Base-by-base conservation (phyloP, 2,329 filamentous ascomycete species). In the Coniella lustricola region DNA sequence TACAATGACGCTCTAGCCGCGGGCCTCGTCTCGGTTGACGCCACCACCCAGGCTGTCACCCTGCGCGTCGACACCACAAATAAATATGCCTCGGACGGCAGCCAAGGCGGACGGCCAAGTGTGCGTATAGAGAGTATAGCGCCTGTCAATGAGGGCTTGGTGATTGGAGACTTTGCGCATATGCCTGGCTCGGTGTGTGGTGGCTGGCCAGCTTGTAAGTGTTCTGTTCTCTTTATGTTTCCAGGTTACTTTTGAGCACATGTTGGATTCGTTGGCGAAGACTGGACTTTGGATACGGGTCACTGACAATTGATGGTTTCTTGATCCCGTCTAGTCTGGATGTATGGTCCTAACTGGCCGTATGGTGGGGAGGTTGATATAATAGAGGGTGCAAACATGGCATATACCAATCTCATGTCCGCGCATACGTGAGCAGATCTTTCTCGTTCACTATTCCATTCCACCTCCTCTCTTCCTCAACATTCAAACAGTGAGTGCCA, bases 381-480 rank as follows among this genome's bases (percentile, higher is more conserved):
- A 50, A 80, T 87, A 50, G 83, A 87, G 63, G 83, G 83, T 18
- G 81, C 82, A 50, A 85, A 86, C 62, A 69, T 70, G 13, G 75
- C 75, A n/a, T 66, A 73, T 18, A 67, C 66, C 38, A 83, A 87
- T 62, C 62, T 75, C 39, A 74, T 87, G 63, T 78, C 82, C 25
- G 70, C 84, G 32, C 79, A 85, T 64, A 85, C 82, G 51, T 41
- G 16, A 41, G 38, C 2, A 21, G 7, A 21, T 21, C 37, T 10
- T 3, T 18, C 36, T 21, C n/a, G 5, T 9, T 5, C 38, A 5
- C n/a, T n/a, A n/a, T n/a, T 16, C 22, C n/a, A 25, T 31, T 12
- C 12, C 12, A 3, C n/a, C 16, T 31, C 8, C 29, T 18, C 5
- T 40, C 25, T 7, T 16, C 16, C 9, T 13, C 37, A 12, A 5